Base-by-base conservation (phyloP, 2,329 filamentous ascomycete species). In the Penicillium concentricum region DNA sequence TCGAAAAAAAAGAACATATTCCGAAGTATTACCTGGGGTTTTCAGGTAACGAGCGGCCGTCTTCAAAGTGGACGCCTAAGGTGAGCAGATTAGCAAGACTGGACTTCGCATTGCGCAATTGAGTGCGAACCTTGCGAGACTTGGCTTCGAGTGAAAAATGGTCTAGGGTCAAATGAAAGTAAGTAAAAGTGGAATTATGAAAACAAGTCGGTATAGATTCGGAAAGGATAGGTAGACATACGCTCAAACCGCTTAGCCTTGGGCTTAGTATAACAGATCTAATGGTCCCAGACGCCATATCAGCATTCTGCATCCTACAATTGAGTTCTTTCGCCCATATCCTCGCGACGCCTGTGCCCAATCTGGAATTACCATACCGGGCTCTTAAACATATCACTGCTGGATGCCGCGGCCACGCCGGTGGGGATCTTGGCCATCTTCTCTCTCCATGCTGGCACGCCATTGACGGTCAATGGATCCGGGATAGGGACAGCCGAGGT, bases 181-280 rank as follows among this genome's bases (percentile, higher is more conserved):
- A 2, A 45, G 30, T 16, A 32, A 44, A 16, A 48, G 8, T 7
- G 22, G 9, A 12, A 26, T 35, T 28, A 7, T 18, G 38, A 24
- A 7, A 35, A 18, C 5, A 15, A 26, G 4, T 24, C 12, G 39
- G 28, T 26, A 39, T 49, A 38, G n/a, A 45, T 24, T 16, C 28
- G 20, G 9, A 42, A 47, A 35, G 16, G 3, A 26, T 26, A 35
- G 24, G 26, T 48, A 44, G 22, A 85, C 90, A 79, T 78, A 95
- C 91, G 84, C 70, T 96, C 90, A 88, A 90, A 97, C 73, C 86
- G 80, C 73, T 88, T 91, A 3, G 93, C 89, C 69, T 87, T 87
- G 4, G 90, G 89, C 70, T 93, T 92, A 20, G 82, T 72, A 58
- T 72, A 74, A 54, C 74, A 77, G 35, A 66, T 68, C 72, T 76